Conservation (phyloP, 352 stramenopile genomes). For the Phytophthora litchii region DNA sequence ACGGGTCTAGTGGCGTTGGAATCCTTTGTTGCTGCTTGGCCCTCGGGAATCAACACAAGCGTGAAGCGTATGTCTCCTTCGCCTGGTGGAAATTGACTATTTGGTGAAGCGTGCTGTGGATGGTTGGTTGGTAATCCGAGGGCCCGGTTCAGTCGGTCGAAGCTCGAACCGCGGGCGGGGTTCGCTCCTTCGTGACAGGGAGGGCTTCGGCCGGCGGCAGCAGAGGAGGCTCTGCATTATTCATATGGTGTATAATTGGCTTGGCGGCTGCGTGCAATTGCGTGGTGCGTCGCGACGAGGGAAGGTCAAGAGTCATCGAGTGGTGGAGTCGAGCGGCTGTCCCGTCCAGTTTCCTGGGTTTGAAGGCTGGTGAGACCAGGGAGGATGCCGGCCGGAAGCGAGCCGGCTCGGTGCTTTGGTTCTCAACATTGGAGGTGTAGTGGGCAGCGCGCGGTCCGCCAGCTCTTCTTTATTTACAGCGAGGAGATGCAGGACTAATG, state of each 20-base stretch:
- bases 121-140: constrained; percentile 30
- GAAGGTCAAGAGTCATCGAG: constrained; percentile 34
- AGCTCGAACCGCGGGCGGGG: constrained; percentile 19
- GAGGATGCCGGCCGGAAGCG: constrained; percentile 5
- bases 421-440: constrained; percentile 24
- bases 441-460: constrained; percentile 6
- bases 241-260: constrained; percentile 46
- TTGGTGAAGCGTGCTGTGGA: constrained; percentile 26
- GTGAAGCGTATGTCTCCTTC: constrained; percentile 17
- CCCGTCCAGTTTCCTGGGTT: constrained; percentile 24
- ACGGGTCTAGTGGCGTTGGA: constrained; percentile 31
- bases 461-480: constrained; percentile 39
- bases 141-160: constrained; percentile 19
- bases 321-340: constrained; percentile 28
- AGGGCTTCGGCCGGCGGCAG: constrained; percentile 26
- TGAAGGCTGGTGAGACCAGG: constrained; percentile 28
- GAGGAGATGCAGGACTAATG: constrained; percentile 42
- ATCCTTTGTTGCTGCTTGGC: constrained; percentile 23
- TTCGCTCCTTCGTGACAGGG: constrained; percentile 16
- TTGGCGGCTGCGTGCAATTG: constrained; percentile 17
- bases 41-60: constrained; percentile 35
- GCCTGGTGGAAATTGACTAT: constrained; percentile 31
- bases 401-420: constrained; percentile 32
- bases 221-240: constrained; percentile 39
- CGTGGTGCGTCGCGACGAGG: constrained; percentile 8